Evolutionary conservation across 164 flowering plant genomes (phyloP), one percentile per base, ranked within the genome.

Genomic region (Protea cynaroides): DNA sequence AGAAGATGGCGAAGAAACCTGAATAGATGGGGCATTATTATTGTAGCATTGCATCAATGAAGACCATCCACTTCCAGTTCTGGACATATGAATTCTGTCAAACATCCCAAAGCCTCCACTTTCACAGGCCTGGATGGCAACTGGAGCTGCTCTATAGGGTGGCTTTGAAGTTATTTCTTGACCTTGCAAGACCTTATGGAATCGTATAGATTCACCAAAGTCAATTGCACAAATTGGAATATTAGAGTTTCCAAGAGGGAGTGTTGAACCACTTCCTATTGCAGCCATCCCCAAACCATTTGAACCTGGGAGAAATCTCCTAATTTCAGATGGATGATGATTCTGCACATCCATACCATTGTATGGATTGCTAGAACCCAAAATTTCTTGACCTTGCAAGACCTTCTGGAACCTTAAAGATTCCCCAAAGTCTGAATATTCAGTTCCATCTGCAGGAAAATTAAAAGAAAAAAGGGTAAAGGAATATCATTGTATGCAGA

Each of bases 381-480:
- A 73, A 61, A 82, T 88, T 95, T 92, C 97, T 90, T 95, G 97
- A 95, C 99, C 99, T 92, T 95, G 99, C 97, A 95, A 95, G 97
- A 95, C 99, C 97, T 86, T 89, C 78, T 82, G 94, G 95, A 87
- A 92, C 70, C 96, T 79, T 47, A 69, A 72, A 37, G 96, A 79
- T 75, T 95, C 97, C 81, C 83, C 80, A 59, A 87, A 82, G 86
- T 84, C 90, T 61, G 86, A 71, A 62, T 69, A 72, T 63, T 85
- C 85, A 37, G 71, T 73, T 62, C 87, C 96, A 76, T 79, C 92
- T 86, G 85, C 49, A 46, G 54, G 43, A 66, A 14, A 15, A 15
- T 8, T 56, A 40, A 29, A 14, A 53, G 18, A 19, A 25, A 64
- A 59, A 44, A 25, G n/a, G 25, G 5, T 29, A 2, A 23, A 44